These are phyloP conservation scores for Biscogniauxia sp. DNA, from an alignment of 2,329 filamentous ascomycete genomes.

Conservation along the genomic window DNA sequence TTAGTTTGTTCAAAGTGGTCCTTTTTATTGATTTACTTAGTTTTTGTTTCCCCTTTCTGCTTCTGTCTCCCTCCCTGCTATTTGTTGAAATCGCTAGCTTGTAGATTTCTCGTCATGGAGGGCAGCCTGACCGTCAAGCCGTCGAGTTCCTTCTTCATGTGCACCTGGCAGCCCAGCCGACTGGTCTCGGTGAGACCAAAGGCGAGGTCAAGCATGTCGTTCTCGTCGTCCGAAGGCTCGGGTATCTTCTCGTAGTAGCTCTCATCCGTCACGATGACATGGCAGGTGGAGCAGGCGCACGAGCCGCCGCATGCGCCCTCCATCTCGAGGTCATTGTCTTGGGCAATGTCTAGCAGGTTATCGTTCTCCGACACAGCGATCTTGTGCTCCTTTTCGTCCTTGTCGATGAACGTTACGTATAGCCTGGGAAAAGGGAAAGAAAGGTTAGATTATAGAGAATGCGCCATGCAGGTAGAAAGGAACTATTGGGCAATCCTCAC, in stretches of 20 bases:
- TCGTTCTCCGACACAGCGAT: slow-evolving; percentile 82
- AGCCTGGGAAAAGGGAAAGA: slow-evolving; percentile 52
- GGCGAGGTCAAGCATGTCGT: slow-evolving; percentile 87
- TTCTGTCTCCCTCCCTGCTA: not conserved
- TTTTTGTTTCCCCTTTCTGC: not conserved
- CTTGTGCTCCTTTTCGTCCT: slow-evolving; percentile 73
- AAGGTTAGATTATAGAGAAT: slow-evolving; percentile 11
- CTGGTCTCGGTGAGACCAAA: slow-evolving; percentile 87
- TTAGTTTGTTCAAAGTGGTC: not conserved
- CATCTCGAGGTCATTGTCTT: slow-evolving; percentile 95
- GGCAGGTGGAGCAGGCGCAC: slow-evolving; percentile 90
- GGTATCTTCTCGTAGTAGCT: slow-evolving; percentile 74
- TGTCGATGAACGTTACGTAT: slow-evolving; percentile 89
- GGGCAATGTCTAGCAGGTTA: slow-evolving; percentile 92
- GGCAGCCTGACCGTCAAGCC: slow-evolving; percentile 83
- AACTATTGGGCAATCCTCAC: slow-evolving; percentile 48
- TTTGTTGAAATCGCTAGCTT: slow-evolving; percentile 80
- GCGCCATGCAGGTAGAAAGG: slow-evolving; percentile 6
- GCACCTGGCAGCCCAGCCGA: slow-evolving; percentile 83
- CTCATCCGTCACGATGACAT: slow-evolving; percentile 77
- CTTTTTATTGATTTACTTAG: not conserved
- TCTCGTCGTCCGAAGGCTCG: slow-evolving; percentile 76
- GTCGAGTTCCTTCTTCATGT: slow-evolving; percentile 87
- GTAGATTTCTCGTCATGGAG: slow-evolving; percentile 91
- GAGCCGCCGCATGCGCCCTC: slow-evolving; percentile 95